Percentiles rank a stretch among this genome's conserved stretches.
phyloP scores from a whole-genome alignment of 1,139 yeast species.

The Magnusiomyces paraingens region DNA sequence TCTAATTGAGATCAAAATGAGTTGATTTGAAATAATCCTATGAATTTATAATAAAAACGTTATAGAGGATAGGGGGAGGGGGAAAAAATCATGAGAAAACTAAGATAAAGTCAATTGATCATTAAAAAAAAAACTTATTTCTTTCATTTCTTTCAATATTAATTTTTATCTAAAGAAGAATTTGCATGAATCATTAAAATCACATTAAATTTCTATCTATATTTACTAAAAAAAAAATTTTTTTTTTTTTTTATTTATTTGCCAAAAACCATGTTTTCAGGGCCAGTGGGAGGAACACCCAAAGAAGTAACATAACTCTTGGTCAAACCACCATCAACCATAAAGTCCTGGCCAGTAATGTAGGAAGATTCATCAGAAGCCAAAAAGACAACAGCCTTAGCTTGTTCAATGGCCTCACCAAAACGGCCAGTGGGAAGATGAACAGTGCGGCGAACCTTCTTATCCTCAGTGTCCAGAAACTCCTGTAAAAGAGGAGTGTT shows the following conservation, averaged over 20 bases:
- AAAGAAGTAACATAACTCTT: slow-evolving; percentile 30
- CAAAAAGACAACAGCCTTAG: slow-evolving; percentile 73
- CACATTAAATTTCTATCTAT: too few species aligned
- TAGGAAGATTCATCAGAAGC: slow-evolving; percentile 75
- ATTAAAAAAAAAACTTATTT: too few species aligned
- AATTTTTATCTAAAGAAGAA: too few species aligned
- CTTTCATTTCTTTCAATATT: too few species aligned
- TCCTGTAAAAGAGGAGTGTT: slow-evolving; percentile 53
- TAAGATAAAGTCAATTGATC: too few species aligned
- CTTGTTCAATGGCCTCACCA: slow-evolving; percentile 64
- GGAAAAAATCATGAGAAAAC: too few species aligned
- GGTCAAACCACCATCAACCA: slow-evolving; percentile 74
- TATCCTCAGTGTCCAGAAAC: slow-evolving; percentile 37
- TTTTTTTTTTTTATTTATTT: slow-evolving; percentile 16
- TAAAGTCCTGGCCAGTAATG: slow-evolving; percentile 75
- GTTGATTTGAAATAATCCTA: too few species aligned
- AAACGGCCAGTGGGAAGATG: slow-evolving; percentile 49
- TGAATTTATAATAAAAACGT: too few species aligned
- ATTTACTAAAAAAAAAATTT: too few species aligned
- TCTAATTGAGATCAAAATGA: too few species aligned
- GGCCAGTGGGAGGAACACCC: slow-evolving; percentile 25
- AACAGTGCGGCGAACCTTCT: slow-evolving; percentile 40
- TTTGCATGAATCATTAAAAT: too few species aligned
- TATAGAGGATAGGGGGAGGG: too few species aligned
- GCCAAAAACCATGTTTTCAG: slow-evolving; percentile 30